A percentile compares a stretch with the other conserved stretches of the same genome.
Conservation (phyloP, 805 yeast species). For the Kazachstania viticola region DNA sequence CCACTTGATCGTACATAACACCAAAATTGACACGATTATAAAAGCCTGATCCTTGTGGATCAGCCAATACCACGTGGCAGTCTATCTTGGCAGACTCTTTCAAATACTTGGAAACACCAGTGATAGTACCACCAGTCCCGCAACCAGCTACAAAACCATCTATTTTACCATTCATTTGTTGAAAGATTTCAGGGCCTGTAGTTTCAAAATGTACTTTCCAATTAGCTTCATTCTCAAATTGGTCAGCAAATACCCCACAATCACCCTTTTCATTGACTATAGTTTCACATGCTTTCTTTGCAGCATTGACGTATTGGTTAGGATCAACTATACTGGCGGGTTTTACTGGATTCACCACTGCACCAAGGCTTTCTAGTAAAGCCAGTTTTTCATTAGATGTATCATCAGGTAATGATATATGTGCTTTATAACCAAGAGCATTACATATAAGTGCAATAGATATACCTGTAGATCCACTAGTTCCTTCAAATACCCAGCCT, state of each 20-base stretch:
- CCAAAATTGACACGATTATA: constrained; percentile 77
- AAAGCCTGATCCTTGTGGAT: constrained; percentile 93
- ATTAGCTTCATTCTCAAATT: constrained; percentile 85
- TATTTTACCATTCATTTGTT: constrained; percentile 51
- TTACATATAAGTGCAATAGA: constrained; percentile 85
- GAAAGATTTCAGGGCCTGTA: constrained; percentile 89
- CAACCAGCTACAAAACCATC: constrained; percentile 84
- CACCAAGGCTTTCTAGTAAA: constrained; percentile 65
- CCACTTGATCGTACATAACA: constrained; percentile 85
- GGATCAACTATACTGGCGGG: constrained; percentile 96
- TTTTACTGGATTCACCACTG: constrained; percentile 69
- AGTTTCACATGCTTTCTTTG: constrained; percentile 51
- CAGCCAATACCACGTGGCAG: constrained; percentile 60
- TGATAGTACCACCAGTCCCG: constrained; percentile 94
- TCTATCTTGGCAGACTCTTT: constrained; percentile 41
- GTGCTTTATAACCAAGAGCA: constrained; percentile 79
- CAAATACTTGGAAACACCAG: constrained; percentile 78
- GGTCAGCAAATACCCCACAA: constrained; percentile 81
- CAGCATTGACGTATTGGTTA: constrained; percentile 83
- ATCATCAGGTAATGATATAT: constrained; percentile 91
- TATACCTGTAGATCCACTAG: constrained; percentile 94
- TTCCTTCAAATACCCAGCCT: constrained; percentile 72
- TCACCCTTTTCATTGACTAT: constrained; percentile 27
- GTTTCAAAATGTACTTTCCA: constrained; percentile 75
- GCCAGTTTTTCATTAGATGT: constrained; percentile 76